Conservation (phyloP, 148 eudicot species). For the Euryodendron excelsum region DNA sequence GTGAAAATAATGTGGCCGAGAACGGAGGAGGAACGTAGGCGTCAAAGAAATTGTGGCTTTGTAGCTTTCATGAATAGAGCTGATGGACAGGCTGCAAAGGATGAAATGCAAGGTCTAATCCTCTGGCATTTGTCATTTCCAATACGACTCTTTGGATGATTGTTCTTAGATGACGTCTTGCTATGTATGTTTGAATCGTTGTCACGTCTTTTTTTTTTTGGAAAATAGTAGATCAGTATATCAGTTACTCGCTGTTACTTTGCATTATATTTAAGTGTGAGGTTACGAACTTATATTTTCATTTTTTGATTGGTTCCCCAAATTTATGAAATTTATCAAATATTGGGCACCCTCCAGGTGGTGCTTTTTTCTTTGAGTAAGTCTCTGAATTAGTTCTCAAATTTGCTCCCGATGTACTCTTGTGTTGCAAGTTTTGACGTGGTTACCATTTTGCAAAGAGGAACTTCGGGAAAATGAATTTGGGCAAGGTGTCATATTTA, state of each 20-base stretch:
- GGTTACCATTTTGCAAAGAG: background rate
- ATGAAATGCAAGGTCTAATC: conserved; percentile 94
- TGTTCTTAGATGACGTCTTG: background rate
- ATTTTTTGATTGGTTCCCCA: background rate
- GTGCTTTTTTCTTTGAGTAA: background rate
- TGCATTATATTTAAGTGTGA: background rate
- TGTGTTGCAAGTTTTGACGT: background rate
- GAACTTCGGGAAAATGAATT: background rate
- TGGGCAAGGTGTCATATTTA: background rate
- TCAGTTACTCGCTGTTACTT: too few species aligned
- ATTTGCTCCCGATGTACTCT: too few species aligned
- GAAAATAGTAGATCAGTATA: background rate
- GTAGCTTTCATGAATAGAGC: conserved; percentile 97
- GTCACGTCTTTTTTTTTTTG: background rate
- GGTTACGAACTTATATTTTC: background rate
- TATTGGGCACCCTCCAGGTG: background rate
- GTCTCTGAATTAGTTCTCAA: conserved; percentile 3
- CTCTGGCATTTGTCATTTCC: background rate
- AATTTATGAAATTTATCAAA: too few species aligned
- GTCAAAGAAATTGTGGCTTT: conserved; percentile 98
- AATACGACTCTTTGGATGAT: background rate
- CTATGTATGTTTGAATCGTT: conserved; percentile 1
- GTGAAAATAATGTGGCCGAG: conserved; percentile 99
- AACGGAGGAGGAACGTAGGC: conserved; percentile 89
- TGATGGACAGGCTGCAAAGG: conserved; percentile 98